Evolutionary conservation across 805 yeast genomes (phyloP), one percentile per base, ranked within the genome.

Genomic region (Barnettozyma botsteinii): DNA sequence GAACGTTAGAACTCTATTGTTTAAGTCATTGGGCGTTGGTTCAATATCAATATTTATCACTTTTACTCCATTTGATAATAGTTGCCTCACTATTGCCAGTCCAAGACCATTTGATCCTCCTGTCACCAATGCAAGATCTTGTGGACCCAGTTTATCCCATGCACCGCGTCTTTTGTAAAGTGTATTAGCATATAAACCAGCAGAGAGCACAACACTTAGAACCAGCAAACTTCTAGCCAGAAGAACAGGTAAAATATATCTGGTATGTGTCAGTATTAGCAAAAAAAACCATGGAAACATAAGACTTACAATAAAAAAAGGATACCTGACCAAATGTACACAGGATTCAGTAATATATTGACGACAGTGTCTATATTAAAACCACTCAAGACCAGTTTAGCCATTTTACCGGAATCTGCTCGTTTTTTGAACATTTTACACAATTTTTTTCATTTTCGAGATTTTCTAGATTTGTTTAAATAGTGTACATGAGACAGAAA

Each of bases 71-170:
- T 46, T 45, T 9, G 9, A 10, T 4, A 37, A 4, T 6, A 65
- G 29, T 9, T 54, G 25, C 12, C 41, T 34, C 7, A 56, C 51
- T 1, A 66, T 31, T 8, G 54, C 52, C 5, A 49, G 40, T 0
- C 71, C 71, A 10, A 66, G 45, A 1, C 71, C 70, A 32, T 51
- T 50, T 14, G 68, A 59, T 1, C 70, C 71, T 24, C 71, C 71
- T 5, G 71, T 65, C 1, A 66, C 45, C 10, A 62, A 38, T 1
- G 52, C 61, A 11, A 48, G 6, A 29, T 55, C 59, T 2, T 35
- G 19, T 1, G 25, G 4, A 0, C 47, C 33, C 7, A 56, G 28
- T 2, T 21, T 34, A 1, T 38, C 41, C 58, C 59, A 56, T 1
- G 10, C 12, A 1, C 58, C 59, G 12, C 55, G 38, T 31, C 45